phyloP scores from a whole-genome alignment of 495 filamentous ascomycete genomes.

The Lepraria neglecta region DNA sequence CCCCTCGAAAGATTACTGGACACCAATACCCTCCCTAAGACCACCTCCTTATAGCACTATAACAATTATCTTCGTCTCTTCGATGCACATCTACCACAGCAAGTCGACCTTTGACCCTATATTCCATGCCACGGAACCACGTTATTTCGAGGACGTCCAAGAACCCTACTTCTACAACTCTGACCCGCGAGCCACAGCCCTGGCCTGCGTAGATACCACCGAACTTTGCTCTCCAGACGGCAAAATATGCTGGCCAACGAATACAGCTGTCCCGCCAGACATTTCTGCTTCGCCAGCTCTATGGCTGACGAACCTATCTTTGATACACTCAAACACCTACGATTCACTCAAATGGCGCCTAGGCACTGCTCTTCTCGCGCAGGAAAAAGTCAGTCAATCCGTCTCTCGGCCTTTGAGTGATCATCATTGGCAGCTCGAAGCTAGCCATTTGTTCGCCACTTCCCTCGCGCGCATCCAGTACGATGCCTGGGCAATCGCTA shows the following conservation, averaged over 20 bases:
- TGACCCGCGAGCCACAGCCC: slow-evolving; percentile 18
- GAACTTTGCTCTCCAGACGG: slow-evolving; percentile 25
- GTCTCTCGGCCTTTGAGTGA: slow-evolving; percentile 19
- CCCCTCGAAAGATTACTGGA: slow-evolving; percentile 14
- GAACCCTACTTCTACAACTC: slow-evolving; percentile 21
- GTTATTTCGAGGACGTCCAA: slow-evolving; percentile 1
- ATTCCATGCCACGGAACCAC: slow-evolving; percentile 21
- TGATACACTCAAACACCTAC: slow-evolving; percentile 26
- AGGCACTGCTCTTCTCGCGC: slow-evolving; percentile 27
- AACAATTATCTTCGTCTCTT: slow-evolving; percentile 29
- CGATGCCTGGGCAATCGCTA: slow-evolving; percentile 26
- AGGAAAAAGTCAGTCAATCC: slow-evolving; percentile 23
- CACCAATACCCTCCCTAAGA: slow-evolving; percentile 21
- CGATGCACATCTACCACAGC: slow-evolving; percentile 24
- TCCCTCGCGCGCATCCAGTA: slow-evolving; percentile 28
- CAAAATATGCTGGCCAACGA: slow-evolving; percentile 24
- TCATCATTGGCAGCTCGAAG: slow-evolving; percentile 29
- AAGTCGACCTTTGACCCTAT: slow-evolving; percentile 27
- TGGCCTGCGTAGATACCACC: slow-evolving; percentile 27
- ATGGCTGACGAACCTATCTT: slow-evolving; percentile 25
- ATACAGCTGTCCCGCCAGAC: slow-evolving; percentile 1
- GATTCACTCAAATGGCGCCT: slow-evolving; percentile 28
- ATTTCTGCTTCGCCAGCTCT: slow-evolving; percentile 8
- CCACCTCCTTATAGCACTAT: slow-evolving; percentile 18
- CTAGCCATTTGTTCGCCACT: slow-evolving; percentile 24